Base-by-base conservation (phyloP, 129 eudicot species). In the Flaveria trinervia region DNA sequence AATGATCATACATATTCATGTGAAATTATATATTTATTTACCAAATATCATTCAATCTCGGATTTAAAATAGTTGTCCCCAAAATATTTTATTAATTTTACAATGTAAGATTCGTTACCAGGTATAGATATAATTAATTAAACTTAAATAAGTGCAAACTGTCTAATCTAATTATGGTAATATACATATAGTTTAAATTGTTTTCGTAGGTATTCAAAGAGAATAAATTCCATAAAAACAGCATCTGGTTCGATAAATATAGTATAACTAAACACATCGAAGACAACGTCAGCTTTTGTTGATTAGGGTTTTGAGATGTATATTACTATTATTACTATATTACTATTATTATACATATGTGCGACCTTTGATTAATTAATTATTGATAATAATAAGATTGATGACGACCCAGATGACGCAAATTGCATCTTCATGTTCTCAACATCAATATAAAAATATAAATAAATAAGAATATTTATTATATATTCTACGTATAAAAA, bases 171-270 rank as follows among this genome's bases (percentile, higher is more conserved):
- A n/a, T 54, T 54, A 66, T 80, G 26, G 59, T 45, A 54, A 73
- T 54, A 65, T 41, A 15, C 26, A 50, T 57, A 70, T 22, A 61
- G 25, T 50, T 64, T 15, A 14, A 79, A n/a, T 79, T 65, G 74
- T 65, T 72, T 72, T 72, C 83, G 83, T 80, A 80, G 83, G 83
- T 80, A 73, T 50, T 65, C 59, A 41, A 73, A 54, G 51, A 56
- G 83, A 80, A 80, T 72, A 73, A 72, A 52, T 80, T 80, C 83
- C 69, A 15, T 73, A 80, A 68, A 80, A 56, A 56, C 52, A 73
- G 80, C 84, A 67, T 80, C 79, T 55, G 70, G 80, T 74, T 43
- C 67, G 30, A 73, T 79, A 17, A 13, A 45, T 45, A 45, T 65
- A 41, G 59, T 46, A 26, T 36, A 61, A 0, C 15, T 16, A 68